These are phyloP conservation scores for Plasmodium gallinaceum DNA, from an alignment of 169 alveolate genomes.

Conservation along the genomic window DNA sequence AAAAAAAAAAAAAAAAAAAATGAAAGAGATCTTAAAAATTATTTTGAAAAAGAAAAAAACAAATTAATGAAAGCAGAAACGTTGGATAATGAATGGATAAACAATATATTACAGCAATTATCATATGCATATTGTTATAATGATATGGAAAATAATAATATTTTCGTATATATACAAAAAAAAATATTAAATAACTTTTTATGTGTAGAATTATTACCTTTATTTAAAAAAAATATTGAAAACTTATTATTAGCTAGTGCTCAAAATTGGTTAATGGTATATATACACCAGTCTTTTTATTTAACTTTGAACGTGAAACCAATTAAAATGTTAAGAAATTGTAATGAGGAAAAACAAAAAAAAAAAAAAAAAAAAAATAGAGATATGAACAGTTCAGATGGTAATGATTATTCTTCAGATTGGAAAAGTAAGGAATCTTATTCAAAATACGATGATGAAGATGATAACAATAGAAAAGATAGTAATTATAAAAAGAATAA, in stretches of 20 bases:
- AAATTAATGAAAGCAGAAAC: conserved; percentile 76
- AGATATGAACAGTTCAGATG: no score
- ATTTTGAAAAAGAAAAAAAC: conserved; percentile 78
- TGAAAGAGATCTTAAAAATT: conserved; percentile 71
- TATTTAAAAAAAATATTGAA: conserved; percentile 74
- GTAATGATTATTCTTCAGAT: conserved; percentile 7
- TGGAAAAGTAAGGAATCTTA: conserved; percentile 5
- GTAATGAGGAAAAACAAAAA: conserved; percentile 4
- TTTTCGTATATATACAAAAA: conserved; percentile 77
- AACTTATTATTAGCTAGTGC: conserved; percentile 67
- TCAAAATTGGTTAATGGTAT: conserved; percentile 75
- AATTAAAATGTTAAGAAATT: conserved; percentile 19
- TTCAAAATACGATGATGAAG: conserved; percentile 1
- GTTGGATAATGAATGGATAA: conserved; percentile 79
- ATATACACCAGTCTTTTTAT: conserved; percentile 66
- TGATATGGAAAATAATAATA: conserved; percentile 46
- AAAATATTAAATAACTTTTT: conserved; percentile 75
- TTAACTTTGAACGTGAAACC: conserved; percentile 62
- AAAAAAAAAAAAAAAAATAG: background rate
- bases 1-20: conserved; percentile 78
- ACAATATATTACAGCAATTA: conserved; percentile 78
- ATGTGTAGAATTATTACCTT: conserved; percentile 77
- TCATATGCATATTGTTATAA: conserved; percentile 74
- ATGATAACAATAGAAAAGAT: background rate
- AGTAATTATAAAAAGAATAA: conserved; percentile 1